Conservation (phyloP, 1,284 basidiomycete species). For the Moesziomyces sp. region DNA sequence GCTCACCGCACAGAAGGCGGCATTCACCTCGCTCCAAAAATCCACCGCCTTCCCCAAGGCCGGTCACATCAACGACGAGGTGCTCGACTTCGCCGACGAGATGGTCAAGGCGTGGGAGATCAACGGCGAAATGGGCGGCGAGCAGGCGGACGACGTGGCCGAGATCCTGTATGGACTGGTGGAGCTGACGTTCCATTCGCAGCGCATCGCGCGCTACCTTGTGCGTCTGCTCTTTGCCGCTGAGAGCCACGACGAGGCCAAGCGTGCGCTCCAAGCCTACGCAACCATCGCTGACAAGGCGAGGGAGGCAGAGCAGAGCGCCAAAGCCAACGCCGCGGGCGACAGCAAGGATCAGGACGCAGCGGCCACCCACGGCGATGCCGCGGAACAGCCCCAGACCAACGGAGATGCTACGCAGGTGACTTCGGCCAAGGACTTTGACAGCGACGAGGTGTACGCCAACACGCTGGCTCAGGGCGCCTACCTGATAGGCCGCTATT, state of each 20-base stretch:
- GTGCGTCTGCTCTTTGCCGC: slow-evolving; percentile 60
- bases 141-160: slow-evolving; percentile 61
- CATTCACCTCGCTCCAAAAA: slow-evolving; percentile 47
- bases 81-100: slow-evolving; percentile 85
- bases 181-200: slow-evolving; percentile 63
- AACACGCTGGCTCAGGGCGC: slow-evolving; percentile 58
- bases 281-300: slow-evolving; percentile 62
- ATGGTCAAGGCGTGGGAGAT: slow-evolving; percentile 83
- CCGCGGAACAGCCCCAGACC: slow-evolving; percentile 3
- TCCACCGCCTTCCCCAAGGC: slow-evolving; percentile 83
- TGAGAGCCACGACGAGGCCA: slow-evolving; percentile 61
- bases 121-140: slow-evolving; percentile 60
- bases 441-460: slow-evolving; percentile 53
- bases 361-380: slow-evolving; percentile 14
- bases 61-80: slow-evolving; percentile 80
- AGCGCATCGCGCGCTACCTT: slow-evolving; percentile 59
- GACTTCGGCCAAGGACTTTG: slow-evolving; percentile 26
- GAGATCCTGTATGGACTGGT: slow-evolving; percentile 61
- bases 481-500: slow-evolving; percentile 41
- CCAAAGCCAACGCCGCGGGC: slow-evolving; percentile 11
- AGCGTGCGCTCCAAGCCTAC: slow-evolving; percentile 57
- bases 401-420: slow-evolving; percentile 13
- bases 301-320: slow-evolving; percentile 43
- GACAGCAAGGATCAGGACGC: slow-evolving; percentile 10
- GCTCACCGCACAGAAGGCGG: slow-evolving; percentile 46